Evolutionary conservation across 2,329 filamentous ascomycete species (phyloP), one percentile per base, ranked within the genome.

Genomic region (Calonectria henricotiae): DNA sequence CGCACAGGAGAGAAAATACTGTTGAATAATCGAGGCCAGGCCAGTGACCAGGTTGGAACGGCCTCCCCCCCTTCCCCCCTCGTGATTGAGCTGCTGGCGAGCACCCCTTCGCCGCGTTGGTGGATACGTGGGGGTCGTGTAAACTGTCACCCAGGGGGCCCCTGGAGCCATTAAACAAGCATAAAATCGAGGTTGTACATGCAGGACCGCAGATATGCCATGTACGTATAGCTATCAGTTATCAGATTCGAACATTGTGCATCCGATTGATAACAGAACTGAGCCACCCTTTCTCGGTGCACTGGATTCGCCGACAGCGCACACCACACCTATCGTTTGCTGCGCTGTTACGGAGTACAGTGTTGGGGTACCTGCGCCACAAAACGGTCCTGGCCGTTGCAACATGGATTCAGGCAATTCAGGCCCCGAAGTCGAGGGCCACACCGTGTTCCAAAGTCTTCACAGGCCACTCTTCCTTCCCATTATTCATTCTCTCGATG

Each of bases 121-220:
- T 58, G 51, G 51, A 27, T 58, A 23, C 32, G 51, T 58, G 51
- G 51, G 51, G 51, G 51, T 17, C 32, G 12, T 37, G 7, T 8
- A 20, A 41, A 11, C 51, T 58, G 32, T 55, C 51, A 39, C 37
- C 20, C 51, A 58, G 51, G 51, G 51, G 51, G 51, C 23, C n/a
- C 8, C 35, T 6, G 11, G 12, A 20, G 8, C 43, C 20, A 27
- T 39, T 8, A 39, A 39, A 39, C 32, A 39, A 39, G 51, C 51
- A 58, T 58, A 58, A 58, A 41, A 13, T 9, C 23, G 43, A 46
- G 11, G 43, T 12, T 12, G 43, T 20, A 9, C 12, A 37, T 37
- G 35, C n/a, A 43, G 6, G 41, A 43, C n/a, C n/a, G 41, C 5
- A 13, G 17, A 15, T 15, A n/a, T n/a, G n/a, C 41, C 32, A 17